A percentile compares a stretch with the other conserved stretches of the same genome.
phyloP scores from a whole-genome alignment of 257 asterid species.

The Fraxinus cuspidata region DNA sequence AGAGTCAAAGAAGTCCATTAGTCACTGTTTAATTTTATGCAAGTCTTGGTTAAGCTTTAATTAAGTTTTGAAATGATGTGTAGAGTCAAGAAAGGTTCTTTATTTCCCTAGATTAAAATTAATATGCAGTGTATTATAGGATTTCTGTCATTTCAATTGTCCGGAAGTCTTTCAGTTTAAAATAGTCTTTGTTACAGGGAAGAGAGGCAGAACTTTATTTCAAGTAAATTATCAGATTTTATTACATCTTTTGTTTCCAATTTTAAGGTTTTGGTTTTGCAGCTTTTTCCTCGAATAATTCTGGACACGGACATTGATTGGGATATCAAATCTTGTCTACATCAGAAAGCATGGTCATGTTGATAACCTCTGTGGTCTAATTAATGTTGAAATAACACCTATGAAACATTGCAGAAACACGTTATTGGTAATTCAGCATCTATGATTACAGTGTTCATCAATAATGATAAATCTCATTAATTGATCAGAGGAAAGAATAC shows the following conservation, averaged over 20 bases:
- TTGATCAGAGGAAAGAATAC: slow-evolving; percentile 39
- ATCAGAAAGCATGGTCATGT: background rate
- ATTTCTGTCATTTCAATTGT: background rate
- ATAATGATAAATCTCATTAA: slow-evolving; percentile 16
- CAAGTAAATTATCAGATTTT: background rate
- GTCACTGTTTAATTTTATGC: background rate
- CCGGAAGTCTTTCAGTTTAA: background rate
- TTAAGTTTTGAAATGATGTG: background rate
- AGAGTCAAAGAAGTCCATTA: background rate
- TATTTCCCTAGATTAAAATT: background rate
- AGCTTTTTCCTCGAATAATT: background rate
- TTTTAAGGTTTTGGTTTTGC: background rate
- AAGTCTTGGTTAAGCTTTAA: background rate
- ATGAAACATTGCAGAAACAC: background rate
- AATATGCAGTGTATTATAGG: background rate
- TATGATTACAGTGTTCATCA: background rate
- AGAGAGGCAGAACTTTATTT: background rate
- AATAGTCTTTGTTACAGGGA: background rate
- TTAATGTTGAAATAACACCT: background rate
- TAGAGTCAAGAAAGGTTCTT: background rate
- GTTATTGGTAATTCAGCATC: background rate
- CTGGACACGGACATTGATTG: background rate
- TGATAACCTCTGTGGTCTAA: background rate
- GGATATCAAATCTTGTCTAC: background rate
- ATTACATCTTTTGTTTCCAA: background rate